Conservation (phyloP, 768 basidiomycete genomes). For the Leccinum subgranulosum region DNA sequence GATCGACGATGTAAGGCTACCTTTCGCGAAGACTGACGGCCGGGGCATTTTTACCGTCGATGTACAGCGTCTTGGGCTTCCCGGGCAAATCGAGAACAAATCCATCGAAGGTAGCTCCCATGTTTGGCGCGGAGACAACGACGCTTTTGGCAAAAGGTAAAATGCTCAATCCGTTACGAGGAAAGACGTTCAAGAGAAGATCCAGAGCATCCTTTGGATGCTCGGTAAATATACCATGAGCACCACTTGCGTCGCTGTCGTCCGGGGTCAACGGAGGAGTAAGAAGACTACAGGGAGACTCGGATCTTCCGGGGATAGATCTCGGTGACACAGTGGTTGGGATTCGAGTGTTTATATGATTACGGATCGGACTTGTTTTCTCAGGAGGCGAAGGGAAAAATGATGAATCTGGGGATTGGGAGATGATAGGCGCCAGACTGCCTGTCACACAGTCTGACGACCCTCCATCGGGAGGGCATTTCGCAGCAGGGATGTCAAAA, state of each 20-base stretch:
- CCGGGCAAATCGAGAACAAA: constrained; percentile 74
- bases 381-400: constrained; percentile 30
- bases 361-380: constrained; percentile 19
- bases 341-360: constrained; percentile 19
- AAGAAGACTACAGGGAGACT: constrained; percentile 41
- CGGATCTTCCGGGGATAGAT: constrained; percentile 39
- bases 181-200: constrained; percentile 77
- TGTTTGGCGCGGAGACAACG: constrained; percentile 63
- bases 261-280: constrained; percentile 85
- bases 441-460: constrained; percentile 96
- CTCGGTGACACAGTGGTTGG: constrained; percentile 37
- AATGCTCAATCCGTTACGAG: constrained; percentile 62
- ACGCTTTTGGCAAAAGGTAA: constrained; percentile 76
- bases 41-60: constrained; percentile 80
- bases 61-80: constrained; percentile 73
- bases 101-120: constrained; percentile 71
- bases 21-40: constrained; percentile 81
- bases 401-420: constrained; percentile 39
- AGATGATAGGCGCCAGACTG: constrained; percentile 68
- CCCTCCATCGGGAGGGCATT: constrained; percentile 97
- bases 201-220: constrained; percentile 66
- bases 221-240: constrained; percentile 41
- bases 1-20: constrained; percentile 35
- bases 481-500: constrained; percentile 88
- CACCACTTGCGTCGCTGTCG: constrained; percentile 44